Base-by-base conservation (phyloP, 768 basidiomycete genomes). In the Rhizopogon vesiculosus region DNA sequence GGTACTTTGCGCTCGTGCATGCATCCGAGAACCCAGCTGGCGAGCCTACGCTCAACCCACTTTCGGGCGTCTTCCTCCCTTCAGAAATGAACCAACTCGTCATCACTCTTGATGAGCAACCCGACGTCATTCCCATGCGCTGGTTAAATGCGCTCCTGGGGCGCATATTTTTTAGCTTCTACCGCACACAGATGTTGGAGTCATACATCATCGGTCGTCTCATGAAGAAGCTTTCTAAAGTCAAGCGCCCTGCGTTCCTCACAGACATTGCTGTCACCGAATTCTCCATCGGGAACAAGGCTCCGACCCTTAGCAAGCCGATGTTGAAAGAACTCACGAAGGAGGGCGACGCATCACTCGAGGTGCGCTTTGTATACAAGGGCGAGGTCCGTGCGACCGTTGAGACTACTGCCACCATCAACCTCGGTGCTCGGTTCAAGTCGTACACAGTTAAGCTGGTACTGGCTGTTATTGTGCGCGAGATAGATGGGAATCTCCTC, bases 251-350 rank as follows among this genome's bases (percentile, higher is more conserved):
- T 1, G 73, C 80, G 3, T 93, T 95, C 69, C 81, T 98, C 41
- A 81, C 86, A 3, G 91, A 95, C 58, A 79, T 98, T 53, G 78
- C 85, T 39, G 90, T 98, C 42, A 87, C 87, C 38, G 91, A 96
- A 59, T 94, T 96, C 48, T 87, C 89, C 41, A 87, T 97, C 48
- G 96, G 96, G 9, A 83, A 84, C 62, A 85, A 76, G 52, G 79
- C 91, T 0, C 93, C 95, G 3, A 89, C 89, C 60, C 79, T 98
- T 59, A 92, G 89, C 78, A 96, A 95, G 61, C 97, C 97, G 3
- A 98, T 98, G 96, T 78, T 99, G 54, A 98, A 98, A 74, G 93
- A 98, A 64, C 84, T 98, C 53, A 96, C 93, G 1, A 86, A 87
- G 61, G 93, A 97, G 55, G 97, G 97, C 16, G 91, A 96, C 60